Conservation (phyloP, 306 rosid genomes). For the Medicago arabica region DNA sequence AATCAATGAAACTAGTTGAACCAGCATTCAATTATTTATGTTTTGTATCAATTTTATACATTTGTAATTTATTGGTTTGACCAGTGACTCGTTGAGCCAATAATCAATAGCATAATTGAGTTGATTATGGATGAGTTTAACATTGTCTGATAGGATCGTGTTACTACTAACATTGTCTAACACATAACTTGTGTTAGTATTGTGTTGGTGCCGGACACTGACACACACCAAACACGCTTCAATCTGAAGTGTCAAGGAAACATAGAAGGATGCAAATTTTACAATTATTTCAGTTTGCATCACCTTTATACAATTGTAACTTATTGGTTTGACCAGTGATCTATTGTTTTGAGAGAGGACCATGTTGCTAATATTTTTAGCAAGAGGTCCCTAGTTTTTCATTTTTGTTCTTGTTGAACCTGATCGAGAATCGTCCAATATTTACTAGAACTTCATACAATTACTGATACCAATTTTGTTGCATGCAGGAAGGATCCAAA, state of each 20-base stretch:
- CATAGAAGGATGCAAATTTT: neutral
- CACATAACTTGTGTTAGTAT: no score
- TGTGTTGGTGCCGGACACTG: no score
- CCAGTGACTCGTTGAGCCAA: neutral
- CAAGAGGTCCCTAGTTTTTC: neutral
- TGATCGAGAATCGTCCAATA: no score
- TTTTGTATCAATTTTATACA: neutral
- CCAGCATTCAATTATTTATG: neutral
- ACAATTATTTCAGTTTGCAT: neutral
- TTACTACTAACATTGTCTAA: no score
- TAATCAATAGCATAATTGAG: no score
- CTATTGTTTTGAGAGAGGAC: neutral
- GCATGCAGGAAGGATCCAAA: slow-evolving; percentile 79
- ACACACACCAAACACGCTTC: no score
- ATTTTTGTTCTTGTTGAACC: neutral
- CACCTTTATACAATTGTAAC: neutral
- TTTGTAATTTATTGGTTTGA: neutral
- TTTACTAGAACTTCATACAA: neutral
- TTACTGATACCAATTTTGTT: slow-evolving; percentile 30
- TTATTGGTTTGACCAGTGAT: neutral
- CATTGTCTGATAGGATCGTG: no score
- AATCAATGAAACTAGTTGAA: neutral
- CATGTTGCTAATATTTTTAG: neutral
- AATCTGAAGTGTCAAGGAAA: no score
- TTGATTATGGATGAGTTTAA: neutral